Evolutionary conservation across 306 rosid species (phyloP), one percentile per base, ranked within the genome.

Genomic region (Prosopis cineraria): DNA sequence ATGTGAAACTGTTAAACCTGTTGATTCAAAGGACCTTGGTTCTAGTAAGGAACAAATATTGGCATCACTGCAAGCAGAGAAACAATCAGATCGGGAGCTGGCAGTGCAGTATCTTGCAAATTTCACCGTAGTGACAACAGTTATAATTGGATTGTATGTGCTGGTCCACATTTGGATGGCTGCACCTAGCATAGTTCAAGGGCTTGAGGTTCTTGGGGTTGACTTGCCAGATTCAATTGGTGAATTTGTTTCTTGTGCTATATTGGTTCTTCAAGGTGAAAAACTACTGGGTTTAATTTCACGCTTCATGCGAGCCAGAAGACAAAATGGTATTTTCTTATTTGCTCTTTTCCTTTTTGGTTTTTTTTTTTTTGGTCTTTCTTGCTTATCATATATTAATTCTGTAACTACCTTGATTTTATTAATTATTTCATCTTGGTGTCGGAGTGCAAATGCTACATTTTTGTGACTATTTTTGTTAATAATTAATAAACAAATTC

Each of bases 211-310:
- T 83, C 81, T 74, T 72, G 96, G 98, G 71, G 96, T 96, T 75
- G 99, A 96, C 87, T 88, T 96, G 74, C 98, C 99, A 36, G 99
- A 96, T 86, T 91, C 98, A 72, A 80, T 96, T 82, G 88, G 96
- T 59, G 99, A 96, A 85, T 75, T 96, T 70, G 83, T 88, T 75
- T 80, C 80, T 22, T 76, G 88, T 79, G 88, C 86, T 56, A 78
- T 90, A 55, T 81, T 96, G 79, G 93, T 84, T 84, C 94, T 96
- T 79, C 99, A 96, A 83, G 96, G 87, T 41, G 85, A 96, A 82
- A 83, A 87, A 14, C 72, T 91, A 70, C 63, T 89, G 80, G 83
- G 91, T 72, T 77, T 86, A 69, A 81, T 96, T 84, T 93, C 90
- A 7, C 93, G 94, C 76, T 96, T 91, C 88, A 82, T 93, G 91